Evolutionary conservation across 768 basidiomycete genomes (phyloP), one percentile per base, ranked within the genome.

Genomic region (Amanita subjunquillea): DNA sequence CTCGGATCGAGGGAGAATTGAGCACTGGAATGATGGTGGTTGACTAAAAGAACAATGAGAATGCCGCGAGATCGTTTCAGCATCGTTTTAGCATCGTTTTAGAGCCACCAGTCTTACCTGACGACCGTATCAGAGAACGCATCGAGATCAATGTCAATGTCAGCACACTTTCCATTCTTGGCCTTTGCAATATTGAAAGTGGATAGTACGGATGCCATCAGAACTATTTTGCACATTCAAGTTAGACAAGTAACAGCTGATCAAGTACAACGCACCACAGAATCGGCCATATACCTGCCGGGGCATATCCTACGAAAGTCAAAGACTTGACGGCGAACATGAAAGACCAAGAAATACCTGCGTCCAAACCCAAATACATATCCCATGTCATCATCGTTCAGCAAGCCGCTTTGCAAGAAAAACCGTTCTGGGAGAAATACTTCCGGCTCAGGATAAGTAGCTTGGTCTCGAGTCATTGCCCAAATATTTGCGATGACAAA

Each of bases 331-430:
- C 10, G 10, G 10, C 3, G 32, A 10, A 12, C 10, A 10, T 6
- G 9, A 32, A 32, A 32, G 32, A 12, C 32, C 32, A 12, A 12
- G 32, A 46, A 56, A 9, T 40, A 64, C 68, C 68, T 58, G 54
- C 69, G 60, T 15, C 67, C 69, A 54, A 69, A 69, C 2, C 67
- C 69, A 51, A 69, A 69, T 7, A 57, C 47, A n/a, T 63, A 56
- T 22, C 53, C 34, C 15, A 48, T 44, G 42, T 58, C 55, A 42
- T 62, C 48, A 3, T 39, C 48, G 34, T 38, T 27, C 9, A 50
- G 38, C 15, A 12, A 39, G 3, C 48, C 48, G 25, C 30, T 25
- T 6, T 22, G 6, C 7, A 13, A 27, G 22, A 50, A 40, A 25
- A 50, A 50, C 27, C 48, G 37, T 39, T 50, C 48, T 27, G 48